A percentile compares a stretch with the other conserved stretches of the same genome.
phyloP scores from a whole-genome alignment of 345 rosid species.

The Gossypium bickii region DNA sequence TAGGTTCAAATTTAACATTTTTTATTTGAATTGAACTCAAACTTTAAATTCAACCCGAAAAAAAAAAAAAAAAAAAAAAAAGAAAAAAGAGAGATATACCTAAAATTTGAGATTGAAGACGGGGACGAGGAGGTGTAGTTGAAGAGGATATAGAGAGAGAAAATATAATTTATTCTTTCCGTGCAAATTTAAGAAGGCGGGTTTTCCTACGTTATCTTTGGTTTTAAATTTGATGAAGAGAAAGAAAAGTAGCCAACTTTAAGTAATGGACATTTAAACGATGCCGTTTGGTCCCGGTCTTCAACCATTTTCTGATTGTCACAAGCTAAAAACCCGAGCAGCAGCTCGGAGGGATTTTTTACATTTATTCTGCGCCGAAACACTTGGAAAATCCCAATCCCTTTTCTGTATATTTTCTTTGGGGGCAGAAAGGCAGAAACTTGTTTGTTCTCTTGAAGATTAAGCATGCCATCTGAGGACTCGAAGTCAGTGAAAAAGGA shows the following conservation, averaged over 20 bases:
- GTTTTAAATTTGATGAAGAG: not conserved
- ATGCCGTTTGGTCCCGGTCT: not conserved
- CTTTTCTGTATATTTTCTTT: not conserved
- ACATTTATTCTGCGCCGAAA: not conserved
- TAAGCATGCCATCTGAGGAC: conserved; percentile 60
- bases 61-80: too few relatives aligned
- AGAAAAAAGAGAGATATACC: too few relatives aligned
- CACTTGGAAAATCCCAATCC: not conserved
- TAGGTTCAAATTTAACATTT: too few relatives aligned
- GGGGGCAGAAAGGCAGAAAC: not conserved
- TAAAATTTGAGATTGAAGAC: too few relatives aligned
- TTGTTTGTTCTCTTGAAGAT: not conserved
- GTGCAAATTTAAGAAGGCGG: not conserved
- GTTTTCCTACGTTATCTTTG: not conserved
- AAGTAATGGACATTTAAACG: not conserved
- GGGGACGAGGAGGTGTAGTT: too few relatives aligned
- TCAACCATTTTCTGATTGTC: not conserved
- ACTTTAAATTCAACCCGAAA: too few relatives aligned
- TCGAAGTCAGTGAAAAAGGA: conserved; percentile 36
- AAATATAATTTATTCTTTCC: not conserved
- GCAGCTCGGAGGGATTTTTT: not conserved
- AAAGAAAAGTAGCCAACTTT: not conserved
- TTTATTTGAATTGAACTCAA: too few relatives aligned
- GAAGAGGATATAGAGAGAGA: not conserved
- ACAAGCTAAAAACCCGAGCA: not conserved